phyloP scores from a whole-genome alignment of 441 rosid genomes.

The Biscutella laevigata region DNA sequence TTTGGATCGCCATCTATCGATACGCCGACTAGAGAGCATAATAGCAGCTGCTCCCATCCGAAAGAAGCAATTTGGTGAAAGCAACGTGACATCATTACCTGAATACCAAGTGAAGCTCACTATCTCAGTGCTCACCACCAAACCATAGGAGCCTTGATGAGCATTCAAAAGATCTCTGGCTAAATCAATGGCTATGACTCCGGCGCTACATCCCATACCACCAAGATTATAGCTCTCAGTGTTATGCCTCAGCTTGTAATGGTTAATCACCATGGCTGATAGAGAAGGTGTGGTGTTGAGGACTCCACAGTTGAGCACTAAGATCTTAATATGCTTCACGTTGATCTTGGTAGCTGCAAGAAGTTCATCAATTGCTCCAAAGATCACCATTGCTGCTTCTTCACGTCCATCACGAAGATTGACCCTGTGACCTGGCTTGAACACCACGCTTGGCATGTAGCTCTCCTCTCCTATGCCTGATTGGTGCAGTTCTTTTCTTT shows the following conservation, averaged over 20 bases:
- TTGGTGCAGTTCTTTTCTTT: constrained; percentile 33
- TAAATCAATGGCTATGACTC: constrained; percentile 51
- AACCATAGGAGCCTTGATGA: constrained; percentile 46
- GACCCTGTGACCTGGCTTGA: constrained; percentile 31
- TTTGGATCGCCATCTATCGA: constrained; percentile 57
- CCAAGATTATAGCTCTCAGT: constrained; percentile 62
- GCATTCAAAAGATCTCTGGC: constrained; percentile 58
- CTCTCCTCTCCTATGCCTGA: constrained; percentile 65
- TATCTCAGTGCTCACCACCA: constrained; percentile 55
- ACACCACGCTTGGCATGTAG: constrained; percentile 48
- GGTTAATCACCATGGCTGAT: constrained; percentile 61
- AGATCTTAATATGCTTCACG: constrained; percentile 42
- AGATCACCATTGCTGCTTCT: constrained; percentile 59
- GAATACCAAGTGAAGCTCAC: constrained; percentile 53
- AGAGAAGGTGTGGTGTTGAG: constrained; percentile 62
- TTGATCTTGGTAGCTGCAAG: constrained; percentile 40
- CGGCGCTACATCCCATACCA: constrained; percentile 72
- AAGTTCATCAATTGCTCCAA: constrained; percentile 52
- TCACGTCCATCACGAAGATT: constrained; percentile 49
- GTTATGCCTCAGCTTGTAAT: constrained; percentile 51
- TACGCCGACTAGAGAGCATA: constrained; percentile 47
- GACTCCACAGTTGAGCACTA: constrained; percentile 57
- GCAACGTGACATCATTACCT: constrained; percentile 46
- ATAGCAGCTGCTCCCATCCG: constrained; percentile 74
- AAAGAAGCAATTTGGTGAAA: constrained; percentile 58